phyloP scores from a whole-genome alignment of 1,284 basidiomycete genomes.

The Ustilago tritici region DNA sequence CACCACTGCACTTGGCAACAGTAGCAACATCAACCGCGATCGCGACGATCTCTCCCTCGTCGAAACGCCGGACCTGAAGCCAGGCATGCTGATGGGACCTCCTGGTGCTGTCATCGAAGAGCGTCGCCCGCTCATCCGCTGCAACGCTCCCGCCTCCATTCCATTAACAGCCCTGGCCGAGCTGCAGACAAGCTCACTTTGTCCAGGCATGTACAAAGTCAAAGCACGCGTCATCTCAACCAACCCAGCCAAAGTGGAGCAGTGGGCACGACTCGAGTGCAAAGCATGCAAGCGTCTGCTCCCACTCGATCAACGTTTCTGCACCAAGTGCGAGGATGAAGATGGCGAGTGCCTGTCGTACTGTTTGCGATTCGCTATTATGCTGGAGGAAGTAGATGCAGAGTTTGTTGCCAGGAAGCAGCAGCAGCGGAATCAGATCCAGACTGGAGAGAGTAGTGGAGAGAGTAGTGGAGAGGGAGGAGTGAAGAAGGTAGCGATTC shows the following conservation, averaged over 20 bases:
- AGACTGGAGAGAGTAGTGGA: not conserved
- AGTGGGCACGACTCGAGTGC: slow-evolving; percentile 47
- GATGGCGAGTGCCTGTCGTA: slow-evolving; percentile 40
- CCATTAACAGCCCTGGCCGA: slow-evolving; percentile 28
- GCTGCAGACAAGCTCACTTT: slow-evolving; percentile 34
- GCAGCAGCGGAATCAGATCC: not conserved
- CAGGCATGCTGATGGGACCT: slow-evolving; percentile 28
- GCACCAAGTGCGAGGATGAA: slow-evolving; percentile 45
- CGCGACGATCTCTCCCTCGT: slow-evolving; percentile 9
- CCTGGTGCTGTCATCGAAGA: slow-evolving; percentile 12
- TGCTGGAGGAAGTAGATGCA: slow-evolving; percentile 46
- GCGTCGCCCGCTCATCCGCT: slow-evolving; percentile 31
- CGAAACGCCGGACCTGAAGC: slow-evolving; percentile 32
- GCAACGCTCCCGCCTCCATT: slow-evolving; percentile 38
- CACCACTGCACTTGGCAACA: slow-evolving; percentile 10
- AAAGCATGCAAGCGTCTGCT: slow-evolving; percentile 34
- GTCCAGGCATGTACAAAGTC: slow-evolving; percentile 46
- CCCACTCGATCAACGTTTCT: slow-evolving; percentile 45
- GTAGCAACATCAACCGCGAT: slow-evolving; percentile 15
- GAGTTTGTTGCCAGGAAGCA: slow-evolving; percentile 31
- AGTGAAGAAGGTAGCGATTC: slow-evolving; percentile 17
- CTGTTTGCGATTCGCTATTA: slow-evolving; percentile 43
- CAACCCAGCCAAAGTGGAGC: slow-evolving; percentile 34
- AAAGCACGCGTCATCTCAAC: slow-evolving; percentile 38
- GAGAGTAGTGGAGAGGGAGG: not conserved